Evolutionary conservation across 2,329 filamentous ascomycete species (phyloP), one percentile per base, ranked within the genome.

Genomic region (Mollisia scopiformis): DNA sequence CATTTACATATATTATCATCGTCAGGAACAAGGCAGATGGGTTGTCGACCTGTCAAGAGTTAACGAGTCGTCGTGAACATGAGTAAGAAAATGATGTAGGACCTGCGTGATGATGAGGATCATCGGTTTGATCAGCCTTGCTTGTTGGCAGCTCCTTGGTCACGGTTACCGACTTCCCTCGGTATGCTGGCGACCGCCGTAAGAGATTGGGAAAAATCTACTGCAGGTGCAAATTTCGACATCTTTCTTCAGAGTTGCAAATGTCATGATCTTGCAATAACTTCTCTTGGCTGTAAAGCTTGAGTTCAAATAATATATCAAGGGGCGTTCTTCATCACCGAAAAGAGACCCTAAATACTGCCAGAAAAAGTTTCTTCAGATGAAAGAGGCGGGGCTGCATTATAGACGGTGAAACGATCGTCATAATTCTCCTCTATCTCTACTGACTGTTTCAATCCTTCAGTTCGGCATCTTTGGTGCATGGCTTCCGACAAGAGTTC

Each of bases 341-440:
- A 16, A 13, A 47, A 25, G n/a, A n/a, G 43, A 27, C 23, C 43
- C 23, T 31, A 16, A 19, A 33, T 21, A n/a, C 23, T 21, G n/a
- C n/a, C 7, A 51, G 49, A 35, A 30, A 23, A 31, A 2, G n/a
- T 21, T 51, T 35, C n/a, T 31, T 33, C 16, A 11, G 11, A 4
- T 11, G 27, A 33, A 7, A 4, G 30, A 51, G 49, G 21, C 14
- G 25, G 30, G 27, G 16, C 14, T 21, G 28, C 49, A 51, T 51
- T 35, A 33, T 35, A 30, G 30, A 28, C 49, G 49, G 53, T 56
- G 53, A 56, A 25, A n/a, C 47, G 53, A 56, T 56, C 53, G 39
- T 21, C 53, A 27, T 31, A 23, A 27, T n/a, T 27, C 23, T 16
- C 21, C 23, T 16, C 13, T 16, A 27, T 28, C 23, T 55, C 23